A percentile compares a stretch with the other conserved stretches of the same genome.
phyloP scores from a whole-genome alignment of 495 filamentous ascomycete species.

The Annulohypoxylon nitens region DNA sequence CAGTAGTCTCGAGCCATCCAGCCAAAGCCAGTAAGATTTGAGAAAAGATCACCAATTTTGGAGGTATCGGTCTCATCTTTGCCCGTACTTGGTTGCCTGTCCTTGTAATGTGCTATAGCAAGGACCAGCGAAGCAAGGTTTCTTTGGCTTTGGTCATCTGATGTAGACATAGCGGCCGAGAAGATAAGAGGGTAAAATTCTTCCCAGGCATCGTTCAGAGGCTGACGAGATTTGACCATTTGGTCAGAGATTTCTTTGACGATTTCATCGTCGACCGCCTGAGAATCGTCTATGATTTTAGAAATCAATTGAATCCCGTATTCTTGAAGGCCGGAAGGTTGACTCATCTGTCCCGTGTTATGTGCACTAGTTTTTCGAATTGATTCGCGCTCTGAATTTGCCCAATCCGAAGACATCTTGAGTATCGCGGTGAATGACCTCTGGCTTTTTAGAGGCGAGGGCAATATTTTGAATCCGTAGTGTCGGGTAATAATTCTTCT shows the following conservation, averaged over 20 bases:
- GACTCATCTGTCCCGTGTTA: neutral
- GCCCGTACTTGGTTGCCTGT: neutral
- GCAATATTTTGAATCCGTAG: neutral
- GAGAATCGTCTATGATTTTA: neutral
- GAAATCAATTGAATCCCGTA: neutral
- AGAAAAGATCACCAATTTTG: neutral
- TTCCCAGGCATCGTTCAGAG: neutral
- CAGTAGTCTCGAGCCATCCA: conserved; percentile 4
- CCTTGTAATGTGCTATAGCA: neutral
- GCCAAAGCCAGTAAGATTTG: neutral
- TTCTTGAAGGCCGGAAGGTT: neutral
- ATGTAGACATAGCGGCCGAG: neutral
- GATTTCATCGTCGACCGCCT: neutral
- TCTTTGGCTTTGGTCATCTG: neutral
- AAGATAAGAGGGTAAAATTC: neutral
- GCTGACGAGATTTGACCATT: neutral
- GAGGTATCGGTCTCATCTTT: neutral
- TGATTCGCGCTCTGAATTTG: neutral
- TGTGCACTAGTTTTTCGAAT: neutral
- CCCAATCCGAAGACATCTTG: neutral
- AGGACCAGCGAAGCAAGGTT: neutral
- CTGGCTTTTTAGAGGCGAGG: neutral
- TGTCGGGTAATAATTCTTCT: neutral
- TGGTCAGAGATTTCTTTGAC: neutral
- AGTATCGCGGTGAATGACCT: neutral